Conservation (phyloP, 192 early-diverging fungal species). For the Dimargaris xerosporica region DNA sequence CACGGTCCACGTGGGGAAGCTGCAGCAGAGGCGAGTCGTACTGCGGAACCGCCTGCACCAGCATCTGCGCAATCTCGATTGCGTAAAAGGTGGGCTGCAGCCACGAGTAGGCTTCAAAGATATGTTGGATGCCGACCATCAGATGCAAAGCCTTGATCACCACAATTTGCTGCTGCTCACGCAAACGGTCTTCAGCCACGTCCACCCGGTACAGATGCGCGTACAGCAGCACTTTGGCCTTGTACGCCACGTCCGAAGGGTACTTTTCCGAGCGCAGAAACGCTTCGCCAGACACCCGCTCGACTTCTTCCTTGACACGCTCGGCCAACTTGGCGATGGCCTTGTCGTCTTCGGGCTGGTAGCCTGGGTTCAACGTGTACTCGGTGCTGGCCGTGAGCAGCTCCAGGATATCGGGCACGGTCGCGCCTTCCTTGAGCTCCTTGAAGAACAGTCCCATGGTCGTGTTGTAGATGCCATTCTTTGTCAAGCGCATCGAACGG, state of each 20-base stretch:
- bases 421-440: constrained; percentile 64
- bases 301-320: constrained; percentile 19
- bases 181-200: constrained; percentile 32
- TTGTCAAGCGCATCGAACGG: constrained; percentile 70
- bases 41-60: constrained; percentile 75
- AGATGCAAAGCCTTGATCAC: constrained; percentile 58
- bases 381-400: constrained; percentile 59
- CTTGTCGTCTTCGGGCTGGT: constrained; percentile 20
- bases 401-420: constrained; percentile 50
- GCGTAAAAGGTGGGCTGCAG: constrained; percentile 43
- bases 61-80: constrained; percentile 76
- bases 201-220: constrained; percentile 68
- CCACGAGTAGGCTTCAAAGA: constrained; percentile 78
- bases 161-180: constrained; percentile 46
- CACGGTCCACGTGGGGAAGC: constrained; percentile 59
- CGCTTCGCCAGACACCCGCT: constrained; percentile 13
- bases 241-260: constrained; percentile 30
- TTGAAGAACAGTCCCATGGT: constrained; percentile 89
- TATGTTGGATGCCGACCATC: constrained; percentile 75
- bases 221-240: constrained; percentile 62
- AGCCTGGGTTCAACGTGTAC: constrained; percentile 33
- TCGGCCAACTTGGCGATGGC: constrained; percentile 31
- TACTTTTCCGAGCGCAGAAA: constrained; percentile 30
- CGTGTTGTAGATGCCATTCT: constrained; percentile 72
- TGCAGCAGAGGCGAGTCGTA: constrained; percentile 70